Evolutionary conservation across 2,329 filamentous ascomycete genomes (phyloP).

Genomic region (Trichoderma brevicompactum): DNA sequence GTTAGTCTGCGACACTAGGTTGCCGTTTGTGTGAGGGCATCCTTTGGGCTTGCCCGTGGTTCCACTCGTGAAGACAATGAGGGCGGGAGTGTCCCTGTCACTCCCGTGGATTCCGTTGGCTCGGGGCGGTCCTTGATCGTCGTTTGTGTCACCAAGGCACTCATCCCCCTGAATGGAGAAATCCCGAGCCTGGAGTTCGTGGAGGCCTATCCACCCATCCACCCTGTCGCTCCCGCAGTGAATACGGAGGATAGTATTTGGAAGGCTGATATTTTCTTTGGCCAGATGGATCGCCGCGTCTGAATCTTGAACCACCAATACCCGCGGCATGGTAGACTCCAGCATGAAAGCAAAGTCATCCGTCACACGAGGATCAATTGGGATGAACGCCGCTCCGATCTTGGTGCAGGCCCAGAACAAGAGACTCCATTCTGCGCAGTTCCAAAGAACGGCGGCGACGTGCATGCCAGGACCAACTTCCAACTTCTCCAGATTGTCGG

Average conservation of each 20-base stretch:
- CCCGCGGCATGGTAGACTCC: conserved; percentile 34
- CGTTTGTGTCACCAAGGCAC: conserved; percentile 12
- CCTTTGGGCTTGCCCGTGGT: conserved; percentile 55
- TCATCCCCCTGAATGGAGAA: conserved; percentile 13
- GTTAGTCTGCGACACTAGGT: conserved; percentile 45
- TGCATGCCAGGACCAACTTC: conserved; percentile 39
- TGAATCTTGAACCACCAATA: conserved; percentile 42
- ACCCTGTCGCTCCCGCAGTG: conserved; percentile 34
- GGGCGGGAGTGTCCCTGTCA: conserved; percentile 36
- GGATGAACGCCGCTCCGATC: conserved; percentile 43
- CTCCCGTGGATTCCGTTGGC: conserved; percentile 1
- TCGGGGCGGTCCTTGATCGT: conserved; percentile 23
- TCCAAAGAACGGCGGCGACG: conserved; percentile 42
- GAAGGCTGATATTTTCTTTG: background rate
- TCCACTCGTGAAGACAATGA: conserved; percentile 55
- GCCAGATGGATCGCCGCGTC: conserved; percentile 33
- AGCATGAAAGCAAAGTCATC: conserved; percentile 37
- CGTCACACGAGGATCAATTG: conserved; percentile 40
- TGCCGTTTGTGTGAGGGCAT: conserved; percentile 48
- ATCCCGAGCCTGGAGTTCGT: conserved; percentile 23
- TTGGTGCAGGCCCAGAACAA: conserved; percentile 45
- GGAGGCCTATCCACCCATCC: conserved; percentile 35
- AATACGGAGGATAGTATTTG: conserved; percentile 29
- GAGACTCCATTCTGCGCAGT: conserved; percentile 47
- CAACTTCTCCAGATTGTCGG: conserved; percentile 33